Percentiles rank a stretch among this genome's conserved stretches.
Conservation (phyloP, 129 eudicot genomes). For the Centaurea solstitialis region DNA sequence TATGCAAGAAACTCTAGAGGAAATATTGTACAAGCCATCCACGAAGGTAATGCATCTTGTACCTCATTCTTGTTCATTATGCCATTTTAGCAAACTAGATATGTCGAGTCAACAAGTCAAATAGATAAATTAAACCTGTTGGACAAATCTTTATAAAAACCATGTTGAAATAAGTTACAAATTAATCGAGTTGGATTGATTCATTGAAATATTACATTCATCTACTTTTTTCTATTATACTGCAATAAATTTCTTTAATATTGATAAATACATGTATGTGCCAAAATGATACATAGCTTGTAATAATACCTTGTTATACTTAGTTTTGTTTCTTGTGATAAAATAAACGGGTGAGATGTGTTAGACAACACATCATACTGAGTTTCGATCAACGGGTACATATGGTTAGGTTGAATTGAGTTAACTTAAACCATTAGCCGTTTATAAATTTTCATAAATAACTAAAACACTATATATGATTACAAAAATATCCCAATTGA, state of each 20-base stretch:
- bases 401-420: neutral
- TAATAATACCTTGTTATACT: neutral
- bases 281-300: neutral
- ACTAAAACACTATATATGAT: neutral
- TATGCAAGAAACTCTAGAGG: conserved; percentile 24
- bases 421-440: neutral
- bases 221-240: neutral
- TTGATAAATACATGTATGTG: neutral
- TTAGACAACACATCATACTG: neutral
- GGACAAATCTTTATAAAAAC: no score
- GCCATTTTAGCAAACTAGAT: neutral
- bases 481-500: neutral
- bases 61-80: neutral
- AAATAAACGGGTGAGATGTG: neutral
- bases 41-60: conserved; percentile 19
- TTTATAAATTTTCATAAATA: neutral
- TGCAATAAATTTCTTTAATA: neutral
- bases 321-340: neutral
- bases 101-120: neutral
- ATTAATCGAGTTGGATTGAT: neutral
- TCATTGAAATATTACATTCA: neutral
- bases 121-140: neutral
- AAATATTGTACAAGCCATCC: conserved; percentile 16
- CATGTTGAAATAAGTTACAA: neutral
- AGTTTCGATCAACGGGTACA: neutral